phyloP scores from a whole-genome alignment of 2,329 filamentous ascomycete genomes.

The Colletotrichum abscissum region DNA sequence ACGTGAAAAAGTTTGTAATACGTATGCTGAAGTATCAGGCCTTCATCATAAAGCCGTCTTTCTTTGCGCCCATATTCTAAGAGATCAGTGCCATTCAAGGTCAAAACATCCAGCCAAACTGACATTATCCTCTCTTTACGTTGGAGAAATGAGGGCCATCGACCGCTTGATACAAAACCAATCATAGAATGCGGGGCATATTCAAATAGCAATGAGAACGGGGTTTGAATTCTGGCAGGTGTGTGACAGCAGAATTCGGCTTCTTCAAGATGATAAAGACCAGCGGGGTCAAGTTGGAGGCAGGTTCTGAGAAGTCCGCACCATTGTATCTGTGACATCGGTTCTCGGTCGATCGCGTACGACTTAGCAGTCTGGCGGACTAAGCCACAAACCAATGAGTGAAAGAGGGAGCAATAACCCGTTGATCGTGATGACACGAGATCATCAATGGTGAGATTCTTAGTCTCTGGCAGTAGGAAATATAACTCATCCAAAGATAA shows the following conservation, averaged over 20 bases:
- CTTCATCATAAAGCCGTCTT: neutral
- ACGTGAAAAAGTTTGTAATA: too few species aligned
- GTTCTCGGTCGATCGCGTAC: accelerated
- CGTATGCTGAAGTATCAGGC: too few species aligned
- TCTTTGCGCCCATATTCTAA: conserved; percentile 39
- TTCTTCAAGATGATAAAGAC: neutral
- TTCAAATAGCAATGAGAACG: too few species aligned
- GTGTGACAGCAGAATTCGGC: too few species aligned
- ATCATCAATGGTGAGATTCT: neutral
- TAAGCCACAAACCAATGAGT: neutral
- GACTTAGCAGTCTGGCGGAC: neutral
- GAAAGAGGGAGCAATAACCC: neutral
- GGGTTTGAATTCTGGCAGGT: too few species aligned
- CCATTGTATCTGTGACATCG: neutral
- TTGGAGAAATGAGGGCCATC: too few species aligned
- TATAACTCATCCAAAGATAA: neutral
- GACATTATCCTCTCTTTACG: neutral
- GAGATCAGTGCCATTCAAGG: conserved; percentile 35
- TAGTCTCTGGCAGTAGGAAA: neutral
- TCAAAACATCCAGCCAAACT: neutral
- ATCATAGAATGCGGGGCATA: too few species aligned
- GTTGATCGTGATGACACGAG: neutral
- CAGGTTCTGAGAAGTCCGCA: neutral
- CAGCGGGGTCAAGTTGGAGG: neutral
- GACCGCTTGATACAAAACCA: neutral